Conservation (phyloP, 306 rosid genomes). For the Macrotyloma uniflorum region DNA sequence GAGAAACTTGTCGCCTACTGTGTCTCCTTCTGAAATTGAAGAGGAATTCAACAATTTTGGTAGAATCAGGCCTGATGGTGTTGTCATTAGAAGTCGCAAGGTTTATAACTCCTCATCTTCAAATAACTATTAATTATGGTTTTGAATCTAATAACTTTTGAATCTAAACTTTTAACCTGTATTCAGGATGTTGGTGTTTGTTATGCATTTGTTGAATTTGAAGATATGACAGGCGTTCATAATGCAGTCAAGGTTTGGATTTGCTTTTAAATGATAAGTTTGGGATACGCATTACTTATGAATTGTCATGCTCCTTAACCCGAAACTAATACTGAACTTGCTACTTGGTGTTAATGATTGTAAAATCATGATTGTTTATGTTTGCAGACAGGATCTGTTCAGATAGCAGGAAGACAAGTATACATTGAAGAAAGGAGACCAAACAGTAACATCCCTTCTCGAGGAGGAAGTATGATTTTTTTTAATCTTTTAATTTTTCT, state of each 20-base stretch:
- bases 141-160: constrained; percentile 33
- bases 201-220: constrained; percentile 96
- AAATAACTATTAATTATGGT: constrained; percentile 13
- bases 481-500: background rate
- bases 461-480: constrained; percentile 72
- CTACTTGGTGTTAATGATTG: constrained; percentile 4
- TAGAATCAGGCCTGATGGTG: constrained; percentile 77
- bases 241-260: constrained; percentile 85
- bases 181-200: constrained; percentile 96
- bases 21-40: constrained; percentile 80
- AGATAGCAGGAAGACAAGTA: constrained; percentile 82
- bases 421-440: constrained; percentile 97
- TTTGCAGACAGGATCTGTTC: constrained; percentile 72
- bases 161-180: constrained; percentile 37
- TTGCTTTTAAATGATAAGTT: constrained; percentile 7
- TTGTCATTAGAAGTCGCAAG: constrained; percentile 94
- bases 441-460: constrained; percentile 77
- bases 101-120: constrained; percentile 47
- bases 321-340: background rate
- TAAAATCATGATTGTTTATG: constrained; percentile 21
- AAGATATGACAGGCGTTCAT: constrained; percentile 82
- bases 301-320: background rate
- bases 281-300: constrained; percentile 6
- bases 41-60: constrained; percentile 86
- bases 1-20: constrained; percentile 79